Conservation (phyloP, 306 rosid genomes). For the Prunus padus region DNA sequence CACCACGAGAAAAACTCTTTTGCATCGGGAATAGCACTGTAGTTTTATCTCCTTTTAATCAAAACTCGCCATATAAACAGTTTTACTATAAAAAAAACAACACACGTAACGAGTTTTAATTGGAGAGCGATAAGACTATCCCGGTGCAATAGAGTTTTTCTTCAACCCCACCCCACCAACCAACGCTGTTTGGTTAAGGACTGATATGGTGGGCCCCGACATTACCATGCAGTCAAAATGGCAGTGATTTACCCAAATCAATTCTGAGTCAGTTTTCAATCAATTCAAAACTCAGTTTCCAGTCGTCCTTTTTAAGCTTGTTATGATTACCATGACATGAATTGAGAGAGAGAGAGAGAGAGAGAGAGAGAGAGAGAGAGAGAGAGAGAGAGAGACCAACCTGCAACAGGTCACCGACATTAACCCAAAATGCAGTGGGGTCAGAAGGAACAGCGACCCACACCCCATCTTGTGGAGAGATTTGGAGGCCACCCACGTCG, state of each 20-base stretch:
- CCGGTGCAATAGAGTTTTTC: no score
- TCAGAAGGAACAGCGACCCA: conserved; percentile 81
- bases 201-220: conserved; percentile 1
- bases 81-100: no score
- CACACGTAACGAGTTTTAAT: no score
- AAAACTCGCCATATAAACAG: no score
- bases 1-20: no score
- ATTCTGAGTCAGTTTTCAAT: conserved; percentile 28
- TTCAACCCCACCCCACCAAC: conserved; percentile 5
- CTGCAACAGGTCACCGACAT: conserved; percentile 76
- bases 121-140: no score
- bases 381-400: conserved; percentile 26
- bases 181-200: conserved; percentile 18
- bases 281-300: conserved; percentile 10
- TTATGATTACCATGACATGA: conserved; percentile 9
- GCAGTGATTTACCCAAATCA: conserved; percentile 19
- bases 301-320: background rate
- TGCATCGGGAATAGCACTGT: no score
- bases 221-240: conserved; percentile 5
- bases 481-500: conserved; percentile 79
- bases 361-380: background rate
- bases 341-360: background rate
- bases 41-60: no score
- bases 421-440: conserved; percentile 67
- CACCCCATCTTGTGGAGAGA: conserved; percentile 48